Evolutionary conservation across 2,329 filamentous ascomycete species (phyloP).

Genomic region (Karstenula rhodostoma): DNA sequence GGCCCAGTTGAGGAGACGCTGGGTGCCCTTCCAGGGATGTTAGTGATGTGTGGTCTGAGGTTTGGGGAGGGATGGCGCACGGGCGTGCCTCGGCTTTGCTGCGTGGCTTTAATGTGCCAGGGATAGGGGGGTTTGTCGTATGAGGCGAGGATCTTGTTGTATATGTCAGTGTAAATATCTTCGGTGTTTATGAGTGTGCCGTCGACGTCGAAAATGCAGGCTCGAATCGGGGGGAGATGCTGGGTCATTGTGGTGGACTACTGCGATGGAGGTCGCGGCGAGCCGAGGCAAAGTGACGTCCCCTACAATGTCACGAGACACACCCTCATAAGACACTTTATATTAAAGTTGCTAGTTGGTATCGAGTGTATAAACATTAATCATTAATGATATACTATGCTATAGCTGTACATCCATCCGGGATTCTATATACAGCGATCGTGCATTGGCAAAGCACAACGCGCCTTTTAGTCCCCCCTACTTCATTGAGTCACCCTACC

Average conservation of each 20-base stretch:
- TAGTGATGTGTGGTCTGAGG: background rate
- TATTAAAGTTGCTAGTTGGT: no score
- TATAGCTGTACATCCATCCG: no score
- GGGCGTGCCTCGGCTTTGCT: slow-evolving; percentile 30
- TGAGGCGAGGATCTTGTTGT: slow-evolving; percentile 32
- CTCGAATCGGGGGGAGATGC: slow-evolving; percentile 31
- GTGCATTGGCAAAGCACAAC: no score
- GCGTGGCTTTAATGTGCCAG: slow-evolving; percentile 31
- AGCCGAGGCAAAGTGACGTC: no score
- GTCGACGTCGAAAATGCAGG: slow-evolving; percentile 47
- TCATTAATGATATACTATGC: no score
- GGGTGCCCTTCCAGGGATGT: slow-evolving; percentile 24
- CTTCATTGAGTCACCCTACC: no score
- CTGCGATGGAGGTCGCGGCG: no score
- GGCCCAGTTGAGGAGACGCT: slow-evolving; percentile 30
- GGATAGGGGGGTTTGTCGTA: slow-evolving; percentile 29
- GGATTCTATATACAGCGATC: no score
- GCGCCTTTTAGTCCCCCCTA: no score
- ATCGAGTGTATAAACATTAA: no score
- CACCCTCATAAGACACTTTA: no score
- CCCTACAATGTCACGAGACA: no score
- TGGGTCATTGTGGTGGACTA: slow-evolving; percentile 2
- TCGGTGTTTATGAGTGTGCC: slow-evolving; percentile 45
- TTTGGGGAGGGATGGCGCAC: slow-evolving; percentile 10
- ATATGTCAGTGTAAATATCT: slow-evolving; percentile 40